Conservation (phyloP, 2,329 filamentous ascomycete genomes). For the Ampelomyces quisqualis region DNA sequence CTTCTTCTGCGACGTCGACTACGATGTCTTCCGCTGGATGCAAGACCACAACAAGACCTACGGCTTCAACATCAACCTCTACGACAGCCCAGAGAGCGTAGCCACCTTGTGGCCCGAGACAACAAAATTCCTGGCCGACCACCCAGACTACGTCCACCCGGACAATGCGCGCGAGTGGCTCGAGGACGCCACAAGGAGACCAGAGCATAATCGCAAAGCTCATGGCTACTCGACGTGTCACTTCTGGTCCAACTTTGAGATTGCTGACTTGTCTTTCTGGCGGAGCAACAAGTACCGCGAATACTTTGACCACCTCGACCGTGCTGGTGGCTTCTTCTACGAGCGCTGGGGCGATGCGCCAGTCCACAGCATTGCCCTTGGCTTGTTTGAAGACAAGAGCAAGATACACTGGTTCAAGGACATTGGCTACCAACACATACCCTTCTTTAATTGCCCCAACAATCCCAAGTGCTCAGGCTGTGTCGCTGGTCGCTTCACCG, state of each 20-base stretch:
- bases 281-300: slow-evolving; percentile 86
- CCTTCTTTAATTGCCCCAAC: slow-evolving; percentile 98
- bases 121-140: slow-evolving; percentile 80
- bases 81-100: slow-evolving; percentile 85
- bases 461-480: slow-evolving; percentile 91
- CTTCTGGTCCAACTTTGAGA: slow-evolving; percentile 99
- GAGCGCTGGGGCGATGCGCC: slow-evolving; percentile 98
- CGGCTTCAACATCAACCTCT: slow-evolving; percentile 96
- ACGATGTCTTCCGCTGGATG: slow-evolving; percentile 98
- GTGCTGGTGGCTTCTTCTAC: slow-evolving; percentile 96
- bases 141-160: slow-evolving; percentile 75
- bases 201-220: slow-evolving; percentile 75
- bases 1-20: slow-evolving; percentile 98
- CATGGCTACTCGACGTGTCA: slow-evolving; percentile 97
- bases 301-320: slow-evolving; percentile 93
- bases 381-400: slow-evolving; percentile 84
- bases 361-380: slow-evolving; percentile 90
- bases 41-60: slow-evolving; percentile 98
- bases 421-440: slow-evolving; percentile 97
- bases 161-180: slow-evolving; percentile 90
- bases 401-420: slow-evolving; percentile 99
- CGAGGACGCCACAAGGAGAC: slow-evolving; percentile 72
- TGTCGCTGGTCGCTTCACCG: slow-evolving; percentile 81
- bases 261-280: slow-evolving; percentile 92
- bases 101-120: slow-evolving; percentile 95